A percentile compares a stretch with the other conserved stretches of the same genome.
phyloP scores from a whole-genome alignment of 2,329 filamentous ascomycete genomes.

The Ophiostoma sp. region DNA sequence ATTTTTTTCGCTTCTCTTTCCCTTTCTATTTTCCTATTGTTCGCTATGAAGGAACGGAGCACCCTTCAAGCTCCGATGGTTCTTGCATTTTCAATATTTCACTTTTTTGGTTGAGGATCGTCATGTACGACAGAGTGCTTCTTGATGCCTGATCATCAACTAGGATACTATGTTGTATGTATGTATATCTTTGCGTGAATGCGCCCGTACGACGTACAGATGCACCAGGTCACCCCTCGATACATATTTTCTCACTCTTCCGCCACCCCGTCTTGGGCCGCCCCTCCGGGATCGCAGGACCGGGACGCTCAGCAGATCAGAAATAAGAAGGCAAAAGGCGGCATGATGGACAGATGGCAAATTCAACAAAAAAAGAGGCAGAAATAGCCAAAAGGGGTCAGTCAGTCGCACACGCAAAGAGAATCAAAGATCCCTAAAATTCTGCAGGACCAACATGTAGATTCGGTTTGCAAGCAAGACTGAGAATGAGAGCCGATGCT shows the following conservation, averaged over 20 bases:
- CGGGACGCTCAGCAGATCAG: constrained; percentile 30
- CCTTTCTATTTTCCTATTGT: not conserved
- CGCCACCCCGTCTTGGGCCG: constrained; percentile 1
- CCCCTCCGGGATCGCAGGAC: constrained; percentile 9
- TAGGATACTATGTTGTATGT: not conserved
- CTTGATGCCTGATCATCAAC: constrained; percentile 6
- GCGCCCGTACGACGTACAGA: not conserved
- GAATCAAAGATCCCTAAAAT: not conserved
- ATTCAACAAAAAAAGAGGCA: not conserved
- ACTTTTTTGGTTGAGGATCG: constrained; percentile 11
- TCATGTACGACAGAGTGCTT: constrained; percentile 13
- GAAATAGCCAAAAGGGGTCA: not conserved
- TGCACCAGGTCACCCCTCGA: not conserved
- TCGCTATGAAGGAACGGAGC: not conserved
- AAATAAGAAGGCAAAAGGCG: not conserved
- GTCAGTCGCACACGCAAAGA: not conserved
- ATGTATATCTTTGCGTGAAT: not conserved
- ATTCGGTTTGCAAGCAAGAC: not conserved
- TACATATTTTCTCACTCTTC: not conserved
- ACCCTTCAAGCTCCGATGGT: not conserved
- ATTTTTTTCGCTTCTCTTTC: not conserved
- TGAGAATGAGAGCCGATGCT: not conserved
- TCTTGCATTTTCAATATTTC: not conserved
- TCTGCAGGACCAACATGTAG: not conserved
- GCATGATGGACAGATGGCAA: not conserved